Evolutionary conservation across 2,329 filamentous ascomycete genomes (phyloP), one percentile per base, ranked within the genome.

Genomic region (Corinectria fuckeliana): DNA sequence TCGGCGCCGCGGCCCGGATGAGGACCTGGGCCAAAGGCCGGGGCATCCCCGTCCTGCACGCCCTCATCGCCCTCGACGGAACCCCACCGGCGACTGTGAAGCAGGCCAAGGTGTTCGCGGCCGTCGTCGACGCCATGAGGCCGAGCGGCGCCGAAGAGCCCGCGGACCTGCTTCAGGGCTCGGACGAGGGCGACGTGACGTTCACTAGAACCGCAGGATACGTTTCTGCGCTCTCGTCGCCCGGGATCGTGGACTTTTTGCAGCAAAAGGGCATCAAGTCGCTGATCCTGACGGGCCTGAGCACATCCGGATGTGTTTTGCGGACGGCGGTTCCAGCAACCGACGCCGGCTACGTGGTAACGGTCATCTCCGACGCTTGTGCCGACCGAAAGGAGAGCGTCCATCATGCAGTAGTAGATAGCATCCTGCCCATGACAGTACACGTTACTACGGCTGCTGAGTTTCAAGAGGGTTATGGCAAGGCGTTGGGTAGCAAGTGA

Each of bases 301-400:
- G 56, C 39, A 50, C 56, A 14, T 59, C 56, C 3, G 56, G 56
- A 1, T 59, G 56, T 32, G 56, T 59, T 10, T 5, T 59, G n/a
- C 44, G 56, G 14, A 38, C 56, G 14, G 23, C 50, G 8, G 30
- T 55, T 11, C 13, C 56, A n/a, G 50, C 56, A 13, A 55, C 56
- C 7, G 56, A 59, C 16, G 56, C 56, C 20, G 56, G 54, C 23
- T 59, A 50, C 28, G 56, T 59, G 8, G 56, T 55, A 6, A 36
- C 56, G 3, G 56, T 55, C 16, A 38, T 59, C 14, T 55, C 56
- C 20, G 50, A 59, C 16, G 56, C 30, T 10, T 59, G 56, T 20
- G 56, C 50, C 5, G 56, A 59, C 30, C 21, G 50, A 20, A 38
- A 59, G 11, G 26, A 55, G 16, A 50, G 50, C n/a, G 26, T 59